A percentile compares a stretch with the other conserved stretches of the same genome.
phyloP scores from a whole-genome alignment of 2,329 filamentous ascomycete genomes.

The Zymoseptoria crescenta region DNA sequence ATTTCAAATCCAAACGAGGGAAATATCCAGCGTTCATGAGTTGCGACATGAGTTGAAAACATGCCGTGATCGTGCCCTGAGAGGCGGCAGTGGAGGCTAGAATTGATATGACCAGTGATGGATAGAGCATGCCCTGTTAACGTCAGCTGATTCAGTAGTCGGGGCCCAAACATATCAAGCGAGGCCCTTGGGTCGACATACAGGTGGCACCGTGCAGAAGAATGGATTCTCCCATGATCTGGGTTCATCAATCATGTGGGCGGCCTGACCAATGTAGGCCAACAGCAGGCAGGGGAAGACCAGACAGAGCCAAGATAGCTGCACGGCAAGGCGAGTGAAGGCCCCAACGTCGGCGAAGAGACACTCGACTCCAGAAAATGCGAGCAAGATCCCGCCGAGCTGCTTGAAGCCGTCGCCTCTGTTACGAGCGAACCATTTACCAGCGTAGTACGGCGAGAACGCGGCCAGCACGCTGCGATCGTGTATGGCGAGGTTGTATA shows the following conservation, averaged over 20 bases:
- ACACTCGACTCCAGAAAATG: conserved; percentile 69
- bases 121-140: conserved; percentile 52
- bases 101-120: conserved; percentile 59
- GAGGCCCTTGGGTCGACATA: neutral
- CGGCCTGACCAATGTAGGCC: conserved; percentile 65
- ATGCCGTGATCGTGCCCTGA: conserved; percentile 66
- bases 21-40: conserved; percentile 67
- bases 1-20: conserved; percentile 64
- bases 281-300: conserved; percentile 60
- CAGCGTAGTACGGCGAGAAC: conserved; percentile 49
- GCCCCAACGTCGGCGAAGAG: conserved; percentile 71
- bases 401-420: conserved; percentile 54
- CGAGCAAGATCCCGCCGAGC: conserved; percentile 59
- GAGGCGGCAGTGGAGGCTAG: conserved; percentile 64
- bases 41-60: conserved; percentile 57
- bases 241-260: conserved; percentile 54
- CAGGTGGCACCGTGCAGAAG: conserved; percentile 58
- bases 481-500: conserved; percentile 47
- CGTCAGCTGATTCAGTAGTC: neutral
- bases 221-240: conserved; percentile 64
- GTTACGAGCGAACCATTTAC: conserved; percentile 52
- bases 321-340: conserved; percentile 55
- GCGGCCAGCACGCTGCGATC: conserved; percentile 45
- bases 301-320: conserved; percentile 62
- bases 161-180: too few species aligned